Evolutionary conservation across 23 red algal genomes (phyloP).

Genomic region (Gracilaria domingensis): DNA sequence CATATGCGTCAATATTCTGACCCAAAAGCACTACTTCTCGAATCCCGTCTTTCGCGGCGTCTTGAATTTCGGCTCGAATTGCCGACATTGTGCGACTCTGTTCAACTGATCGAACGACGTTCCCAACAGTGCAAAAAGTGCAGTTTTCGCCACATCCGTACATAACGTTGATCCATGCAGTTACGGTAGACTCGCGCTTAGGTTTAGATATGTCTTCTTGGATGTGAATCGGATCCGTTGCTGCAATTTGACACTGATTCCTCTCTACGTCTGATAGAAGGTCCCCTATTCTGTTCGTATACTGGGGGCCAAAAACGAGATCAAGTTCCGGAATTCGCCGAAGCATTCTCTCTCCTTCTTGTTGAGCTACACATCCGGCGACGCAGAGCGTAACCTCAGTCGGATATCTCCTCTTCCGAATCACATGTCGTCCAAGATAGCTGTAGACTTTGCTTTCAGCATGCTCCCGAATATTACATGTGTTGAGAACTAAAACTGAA

Average conservation of each 20-base stretch:
- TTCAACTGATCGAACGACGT: slow-evolving; percentile 84
- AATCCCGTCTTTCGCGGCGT: slow-evolving; percentile 70
- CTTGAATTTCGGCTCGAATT: slow-evolving; percentile 81
- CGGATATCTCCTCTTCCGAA: slow-evolving; percentile 64
- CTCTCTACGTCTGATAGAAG: slow-evolving; percentile 85
- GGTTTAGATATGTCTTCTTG: slow-evolving; percentile 93
- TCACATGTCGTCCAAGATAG: slow-evolving; percentile 76
- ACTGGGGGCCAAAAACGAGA: slow-evolving; percentile 97
- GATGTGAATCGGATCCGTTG: slow-evolving; percentile 94
- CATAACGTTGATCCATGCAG: slow-evolving; percentile 95
- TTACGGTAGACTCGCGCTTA: slow-evolving; percentile 70
- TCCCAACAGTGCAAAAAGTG: slow-evolving; percentile 82
- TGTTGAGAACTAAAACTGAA: slow-evolving; percentile 87
- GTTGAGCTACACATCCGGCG: slow-evolving; percentile 98
- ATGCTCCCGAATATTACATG: slow-evolving; percentile 96
- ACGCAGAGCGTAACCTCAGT: slow-evolving; percentile 86
- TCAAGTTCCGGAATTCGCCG: slow-evolving; percentile 95
- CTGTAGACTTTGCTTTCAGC: slow-evolving; percentile 96
- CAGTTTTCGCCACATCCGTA: slow-evolving; percentile 96
- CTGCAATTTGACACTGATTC: slow-evolving; percentile 89
- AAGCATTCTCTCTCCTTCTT: slow-evolving; percentile 93
- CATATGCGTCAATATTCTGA: slow-evolving; percentile 98
- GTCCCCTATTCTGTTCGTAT: slow-evolving; percentile 88
- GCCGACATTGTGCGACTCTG: slow-evolving; percentile 84
- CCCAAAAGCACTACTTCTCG: slow-evolving; percentile 90